Conservation (phyloP, 441 rosid genomes). For the Arabidopsis lyrata region DNA sequence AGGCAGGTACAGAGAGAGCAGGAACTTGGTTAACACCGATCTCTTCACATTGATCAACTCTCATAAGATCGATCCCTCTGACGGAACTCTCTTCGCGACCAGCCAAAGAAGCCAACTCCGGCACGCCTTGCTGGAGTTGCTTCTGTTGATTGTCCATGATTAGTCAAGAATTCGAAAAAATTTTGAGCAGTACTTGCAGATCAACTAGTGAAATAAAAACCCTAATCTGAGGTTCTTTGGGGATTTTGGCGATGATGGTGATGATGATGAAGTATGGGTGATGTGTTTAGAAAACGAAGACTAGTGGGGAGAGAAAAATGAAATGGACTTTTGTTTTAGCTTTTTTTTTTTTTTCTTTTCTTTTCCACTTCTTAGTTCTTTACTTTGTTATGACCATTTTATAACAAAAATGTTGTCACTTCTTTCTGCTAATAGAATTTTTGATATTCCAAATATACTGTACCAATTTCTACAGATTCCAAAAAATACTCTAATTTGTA, state of each 20-base stretch:
- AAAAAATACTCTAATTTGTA: neutral
- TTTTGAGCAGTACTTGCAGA: slow-evolving; percentile 9
- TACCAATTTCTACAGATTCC: neutral
- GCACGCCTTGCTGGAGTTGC: slow-evolving; percentile 39
- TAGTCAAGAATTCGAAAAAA: slow-evolving; percentile 18
- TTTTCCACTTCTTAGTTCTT: neutral
- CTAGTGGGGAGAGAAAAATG: slow-evolving; percentile 50
- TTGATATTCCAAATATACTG: neutral
- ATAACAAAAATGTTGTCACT: neutral
- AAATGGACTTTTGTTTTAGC: slow-evolving; percentile 49
- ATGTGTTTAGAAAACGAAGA: slow-evolving; percentile 36
- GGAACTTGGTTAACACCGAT: slow-evolving; percentile 53
- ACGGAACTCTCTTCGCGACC: slow-evolving; percentile 40
- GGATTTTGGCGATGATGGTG: slow-evolving; percentile 46
- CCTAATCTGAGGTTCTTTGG: slow-evolving; percentile 62
- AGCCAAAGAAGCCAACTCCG: slow-evolving; percentile 38
- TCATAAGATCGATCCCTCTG: slow-evolving; percentile 51
- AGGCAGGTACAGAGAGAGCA: slow-evolving; percentile 46
- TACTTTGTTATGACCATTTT: neutral
- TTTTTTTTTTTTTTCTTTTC: neutral
- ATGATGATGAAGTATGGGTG: slow-evolving; percentile 42
- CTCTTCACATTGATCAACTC: slow-evolving; percentile 67
- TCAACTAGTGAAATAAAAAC: slow-evolving; percentile 50
- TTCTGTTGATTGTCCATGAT: slow-evolving; percentile 45
- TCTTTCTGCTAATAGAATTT: slow-evolving; percentile 4